Evolutionary conservation across 2,329 filamentous ascomycete species (phyloP).

Genomic region (Colletotrichum tabaci): DNA sequence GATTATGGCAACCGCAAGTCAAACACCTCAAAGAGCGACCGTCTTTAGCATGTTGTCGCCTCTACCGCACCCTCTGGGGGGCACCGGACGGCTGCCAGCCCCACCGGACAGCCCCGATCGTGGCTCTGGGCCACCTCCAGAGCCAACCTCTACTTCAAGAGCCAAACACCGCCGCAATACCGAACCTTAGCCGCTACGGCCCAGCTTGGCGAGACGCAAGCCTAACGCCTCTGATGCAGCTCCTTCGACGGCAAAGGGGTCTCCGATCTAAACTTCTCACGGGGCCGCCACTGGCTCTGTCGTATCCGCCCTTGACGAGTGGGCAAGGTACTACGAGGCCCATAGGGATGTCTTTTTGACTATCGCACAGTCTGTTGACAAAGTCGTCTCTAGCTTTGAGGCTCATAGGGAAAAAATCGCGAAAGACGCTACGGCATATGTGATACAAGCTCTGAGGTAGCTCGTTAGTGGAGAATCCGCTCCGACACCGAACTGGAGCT

Average conservation of each 20-base stretch:
- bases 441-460: slow-evolving; percentile 1
- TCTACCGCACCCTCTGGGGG: no score
- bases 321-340: neutral
- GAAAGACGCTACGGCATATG: neutral
- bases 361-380: slow-evolving; percentile 3
- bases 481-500: neutral
- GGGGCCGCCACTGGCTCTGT: neutral
- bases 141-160: neutral
- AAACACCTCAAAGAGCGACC: no score
- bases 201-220: neutral
- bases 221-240: neutral
- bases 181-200: neutral
- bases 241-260: neutral
- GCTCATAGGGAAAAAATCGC: no score
- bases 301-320: neutral
- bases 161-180: neutral
- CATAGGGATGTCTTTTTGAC: neutral
- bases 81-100: no score
- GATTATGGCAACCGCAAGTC: no score
- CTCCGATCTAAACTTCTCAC: no score
- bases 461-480: neutral
- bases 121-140: no score
- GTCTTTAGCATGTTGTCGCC: no score
- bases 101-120: no score
- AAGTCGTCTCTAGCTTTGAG: neutral